phyloP scores from a whole-genome alignment of 331 rosid species.

The Quercus lobata region DNA sequence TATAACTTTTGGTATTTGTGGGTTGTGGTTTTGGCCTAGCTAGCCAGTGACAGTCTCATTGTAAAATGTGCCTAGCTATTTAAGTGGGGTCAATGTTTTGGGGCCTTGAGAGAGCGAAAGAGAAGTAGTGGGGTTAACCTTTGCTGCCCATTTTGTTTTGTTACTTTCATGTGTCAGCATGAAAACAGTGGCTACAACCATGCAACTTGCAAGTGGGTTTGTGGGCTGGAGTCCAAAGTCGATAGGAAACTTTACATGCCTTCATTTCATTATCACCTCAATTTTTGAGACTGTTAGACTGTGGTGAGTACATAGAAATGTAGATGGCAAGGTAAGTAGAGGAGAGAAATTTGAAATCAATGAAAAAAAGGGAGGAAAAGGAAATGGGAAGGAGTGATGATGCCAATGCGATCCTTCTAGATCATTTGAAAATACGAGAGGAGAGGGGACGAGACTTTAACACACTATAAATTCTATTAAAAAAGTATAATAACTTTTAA shows the following conservation, averaged over 20 bases:
- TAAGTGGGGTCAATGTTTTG: not conserved
- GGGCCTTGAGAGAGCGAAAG: too few relatives aligned
- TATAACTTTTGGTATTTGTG: too few relatives aligned
- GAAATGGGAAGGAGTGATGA: too few relatives aligned
- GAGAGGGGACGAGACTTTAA: too few relatives aligned
- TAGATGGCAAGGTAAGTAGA: too few relatives aligned
- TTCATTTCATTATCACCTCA: not conserved
- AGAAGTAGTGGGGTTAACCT: not conserved
- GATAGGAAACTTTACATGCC: not conserved
- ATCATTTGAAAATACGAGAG: too few relatives aligned
- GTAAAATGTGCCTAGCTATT: not conserved
- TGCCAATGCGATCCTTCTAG: too few relatives aligned
- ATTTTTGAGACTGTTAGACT: not conserved
- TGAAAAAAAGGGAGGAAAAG: not conserved
- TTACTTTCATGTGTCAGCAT: constrained; percentile 52
- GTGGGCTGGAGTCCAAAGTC: too few relatives aligned
- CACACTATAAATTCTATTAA: too few relatives aligned
- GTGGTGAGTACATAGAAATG: not conserved
- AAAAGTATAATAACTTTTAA: too few relatives aligned
- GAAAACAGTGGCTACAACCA: not conserved
- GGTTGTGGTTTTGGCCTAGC: too few relatives aligned
- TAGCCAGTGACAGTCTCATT: not conserved
- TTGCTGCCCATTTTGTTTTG: constrained; percentile 16
- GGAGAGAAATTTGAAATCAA: too few relatives aligned
- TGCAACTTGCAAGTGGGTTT: constrained; percentile 19